A percentile compares a stretch with the other conserved stretches of the same genome.
Evolutionary conservation across 768 basidiomycete genomes (phyloP).

Genomic region (Hysterangium stoloniferum): DNA sequence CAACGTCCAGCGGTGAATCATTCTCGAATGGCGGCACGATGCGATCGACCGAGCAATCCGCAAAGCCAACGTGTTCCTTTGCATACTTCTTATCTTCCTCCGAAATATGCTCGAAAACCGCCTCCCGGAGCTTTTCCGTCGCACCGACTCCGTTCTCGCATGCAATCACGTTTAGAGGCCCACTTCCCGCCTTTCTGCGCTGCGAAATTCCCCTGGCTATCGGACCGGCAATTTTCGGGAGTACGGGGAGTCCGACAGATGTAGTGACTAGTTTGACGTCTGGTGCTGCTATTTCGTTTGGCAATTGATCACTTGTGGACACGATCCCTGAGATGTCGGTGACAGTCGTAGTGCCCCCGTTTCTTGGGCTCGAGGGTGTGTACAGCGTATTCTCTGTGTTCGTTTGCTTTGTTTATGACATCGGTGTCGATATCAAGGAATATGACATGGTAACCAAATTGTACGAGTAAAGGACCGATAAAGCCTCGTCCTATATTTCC

Average conservation of each 20-base stretch:
- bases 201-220: constrained; percentile 27
- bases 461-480: constrained; percentile 30
- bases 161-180: constrained; percentile 29
- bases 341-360: not conserved
- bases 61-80: constrained; percentile 29
- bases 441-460: constrained; percentile 31
- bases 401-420: constrained; percentile 27
- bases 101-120: constrained; percentile 23
- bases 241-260: constrained; percentile 28
- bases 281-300: constrained; percentile 18
- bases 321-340: constrained; percentile 17
- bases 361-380: constrained; percentile 23
- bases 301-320: constrained; percentile 12
- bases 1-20: constrained; percentile 27
- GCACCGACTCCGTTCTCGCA: constrained; percentile 35
- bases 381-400: constrained; percentile 23
- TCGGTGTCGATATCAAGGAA: constrained; percentile 29
- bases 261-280: constrained; percentile 28
- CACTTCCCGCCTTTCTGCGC: constrained; percentile 19
- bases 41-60: constrained; percentile 35
- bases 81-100: constrained; percentile 25
- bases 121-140: constrained; percentile 24
- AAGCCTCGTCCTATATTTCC: constrained; percentile 34
- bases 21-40: constrained; percentile 24
- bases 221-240: constrained; percentile 27